These are phyloP conservation scores for Helotiales sp. DNA, from an alignment of 2,329 filamentous ascomycete species.

Conservation along the genomic window DNA sequence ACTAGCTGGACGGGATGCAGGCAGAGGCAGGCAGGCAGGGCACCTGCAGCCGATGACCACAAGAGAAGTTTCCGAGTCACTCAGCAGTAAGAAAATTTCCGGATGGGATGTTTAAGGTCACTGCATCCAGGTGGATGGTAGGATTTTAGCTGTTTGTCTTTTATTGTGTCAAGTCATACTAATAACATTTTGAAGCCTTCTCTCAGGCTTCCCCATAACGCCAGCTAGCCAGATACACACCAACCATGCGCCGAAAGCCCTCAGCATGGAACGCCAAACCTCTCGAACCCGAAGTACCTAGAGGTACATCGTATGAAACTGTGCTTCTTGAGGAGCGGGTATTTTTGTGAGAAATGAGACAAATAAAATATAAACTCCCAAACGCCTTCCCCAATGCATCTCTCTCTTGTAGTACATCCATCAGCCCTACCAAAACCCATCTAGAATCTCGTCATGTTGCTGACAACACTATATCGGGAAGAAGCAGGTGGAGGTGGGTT, in stretches of 20 bases:
- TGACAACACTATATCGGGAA: conserved; percentile 39
- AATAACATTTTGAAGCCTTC: neutral
- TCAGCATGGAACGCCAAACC: neutral
- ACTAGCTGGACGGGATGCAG: neutral
- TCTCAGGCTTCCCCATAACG: neutral
- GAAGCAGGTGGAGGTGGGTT: conserved; percentile 57
- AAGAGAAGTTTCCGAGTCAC: too few species aligned
- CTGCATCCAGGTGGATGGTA: too few species aligned
- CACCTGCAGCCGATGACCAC: too few species aligned
- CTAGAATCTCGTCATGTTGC: conserved; percentile 38
- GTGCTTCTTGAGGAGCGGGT: conserved; percentile 37
- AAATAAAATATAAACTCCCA: conserved; percentile 20
- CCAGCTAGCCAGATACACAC: conserved; percentile 3
- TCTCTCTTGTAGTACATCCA: neutral
- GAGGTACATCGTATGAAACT: conserved; percentile 1
- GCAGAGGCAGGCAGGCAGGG: too few species aligned
- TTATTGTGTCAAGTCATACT: neutral
- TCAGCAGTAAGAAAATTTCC: neutral
- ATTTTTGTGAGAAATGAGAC: conserved; percentile 26
- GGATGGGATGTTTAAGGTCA: neutral
- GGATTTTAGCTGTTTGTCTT: neutral
- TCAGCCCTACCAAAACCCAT: neutral
- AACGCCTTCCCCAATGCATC: conserved; percentile 25
- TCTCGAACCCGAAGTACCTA: neutral
- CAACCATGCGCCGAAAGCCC: conserved; percentile 1